Base-by-base conservation (phyloP, 2,329 filamentous ascomycete species). In the Aspergillus neotritici region DNA sequence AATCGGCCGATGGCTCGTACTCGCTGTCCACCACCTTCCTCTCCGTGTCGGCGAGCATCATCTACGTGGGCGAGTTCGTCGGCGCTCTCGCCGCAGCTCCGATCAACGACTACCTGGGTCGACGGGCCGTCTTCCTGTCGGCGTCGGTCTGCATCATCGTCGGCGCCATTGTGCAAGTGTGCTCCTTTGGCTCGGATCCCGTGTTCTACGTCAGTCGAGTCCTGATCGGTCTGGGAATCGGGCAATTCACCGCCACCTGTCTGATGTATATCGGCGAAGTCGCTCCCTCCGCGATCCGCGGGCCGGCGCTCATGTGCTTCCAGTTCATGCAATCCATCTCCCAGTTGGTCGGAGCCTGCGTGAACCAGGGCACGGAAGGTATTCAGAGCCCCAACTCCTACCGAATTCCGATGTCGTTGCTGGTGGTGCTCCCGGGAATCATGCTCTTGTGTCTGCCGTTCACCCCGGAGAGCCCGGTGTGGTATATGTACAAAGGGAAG, bases 51-150 rank as follows among this genome's bases (percentile, higher is more conserved):
- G 58, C 65, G 6, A 66, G 63, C 9, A 60, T 62, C 36, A 68
- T 69, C 51, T 65, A 68, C 44, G 61, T 69, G 11, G 66, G 66
- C n/a, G 66, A 69, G 37, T 52, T 67, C 1, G 37, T 66, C 25
- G 66, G 66, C 30, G 60, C 66, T 5, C 47, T 68, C 4, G 30
- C 52, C 4, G 54, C 65, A 9, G 64, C 64, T 2, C 65, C 63
- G 5, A 60, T 67, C 46, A 69, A 68, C 47, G 65, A 68, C 36
- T 39, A 46, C 28, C 61, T 56, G 44, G 66, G 66, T 15, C 59
- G 65, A 13, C 64, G 63, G 38, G 48, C 52, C 2, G 62, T 65
- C 6, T 66, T 68, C 46, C 60, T 60, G 44, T 52, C 53, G 10
- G 65, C 61, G 2, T 62, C 65, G 2, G 15, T 56, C 5, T 63